phyloP scores from a whole-genome alignment of 305 asterid genomes.

The Fraxinus platypoda region DNA sequence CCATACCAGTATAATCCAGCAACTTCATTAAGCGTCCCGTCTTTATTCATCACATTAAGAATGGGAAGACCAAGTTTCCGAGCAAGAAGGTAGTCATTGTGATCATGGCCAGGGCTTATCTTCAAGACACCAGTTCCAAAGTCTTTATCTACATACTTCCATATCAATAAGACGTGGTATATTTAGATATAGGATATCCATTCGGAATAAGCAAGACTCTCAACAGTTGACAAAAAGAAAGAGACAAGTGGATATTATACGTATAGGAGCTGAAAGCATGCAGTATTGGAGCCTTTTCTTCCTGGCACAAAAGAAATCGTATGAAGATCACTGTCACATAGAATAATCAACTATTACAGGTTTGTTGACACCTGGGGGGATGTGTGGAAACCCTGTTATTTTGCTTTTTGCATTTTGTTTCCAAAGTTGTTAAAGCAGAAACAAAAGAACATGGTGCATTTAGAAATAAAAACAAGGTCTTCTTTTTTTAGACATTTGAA shows the following conservation, averaged over 20 bases:
- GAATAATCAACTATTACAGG: background rate
- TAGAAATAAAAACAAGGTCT: background rate
- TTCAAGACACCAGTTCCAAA: slow-evolving; percentile 98
- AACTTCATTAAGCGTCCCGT: slow-evolving; percentile 90
- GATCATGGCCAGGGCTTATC: slow-evolving; percentile 99
- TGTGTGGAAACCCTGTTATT: background rate
- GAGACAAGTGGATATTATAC: slow-evolving; percentile 5
- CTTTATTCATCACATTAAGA: slow-evolving; percentile 97
- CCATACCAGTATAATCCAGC: slow-evolving; percentile 85
- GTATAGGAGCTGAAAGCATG: background rate
- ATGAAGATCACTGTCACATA: background rate
- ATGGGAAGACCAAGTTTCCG: slow-evolving; percentile 98
- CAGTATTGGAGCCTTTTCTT: background rate
- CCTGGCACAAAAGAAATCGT: background rate
- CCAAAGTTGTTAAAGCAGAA: background rate
- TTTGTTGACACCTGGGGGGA: background rate
- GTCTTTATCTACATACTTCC: slow-evolving; percentile 95
- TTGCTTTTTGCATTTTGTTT: background rate
- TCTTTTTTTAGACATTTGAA: background rate
- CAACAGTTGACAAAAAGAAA: slow-evolving; percentile 14
- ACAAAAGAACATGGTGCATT: background rate
- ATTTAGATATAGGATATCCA: slow-evolving; percentile 24
- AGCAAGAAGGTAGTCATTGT: slow-evolving; percentile 96
- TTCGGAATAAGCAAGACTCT: slow-evolving; percentile 11
- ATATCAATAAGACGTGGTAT: slow-evolving; percentile 23